Conservation (phyloP, 345 rosid species). For the Microcos paniculata region DNA sequence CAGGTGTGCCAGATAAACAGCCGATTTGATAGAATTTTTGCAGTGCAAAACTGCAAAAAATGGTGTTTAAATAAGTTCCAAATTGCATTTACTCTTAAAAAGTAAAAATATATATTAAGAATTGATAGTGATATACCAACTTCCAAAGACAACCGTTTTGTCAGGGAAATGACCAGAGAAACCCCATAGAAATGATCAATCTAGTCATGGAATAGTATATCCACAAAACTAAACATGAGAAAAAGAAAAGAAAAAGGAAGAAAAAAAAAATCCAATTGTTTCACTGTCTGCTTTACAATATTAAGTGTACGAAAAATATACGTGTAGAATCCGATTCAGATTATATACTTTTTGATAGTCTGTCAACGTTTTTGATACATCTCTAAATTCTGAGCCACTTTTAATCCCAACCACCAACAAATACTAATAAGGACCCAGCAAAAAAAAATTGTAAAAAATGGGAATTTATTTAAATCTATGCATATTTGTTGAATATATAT, state of each 20-base stretch:
- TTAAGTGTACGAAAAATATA: conserved; percentile 16
- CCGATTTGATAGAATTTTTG: neutral
- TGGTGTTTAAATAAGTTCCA: neutral
- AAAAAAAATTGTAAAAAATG: neutral
- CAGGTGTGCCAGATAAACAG: neutral
- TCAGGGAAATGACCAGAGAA: conserved; percentile 15
- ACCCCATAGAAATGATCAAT: neutral
- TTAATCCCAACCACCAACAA: conserved; percentile 26
- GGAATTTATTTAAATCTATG: neutral
- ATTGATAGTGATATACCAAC: conserved; percentile 19
- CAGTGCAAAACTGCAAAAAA: neutral
- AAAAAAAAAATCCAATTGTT: neutral
- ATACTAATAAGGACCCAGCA: conserved; percentile 3
- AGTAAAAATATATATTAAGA: neutral
- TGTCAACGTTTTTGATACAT: conserved; percentile 17
- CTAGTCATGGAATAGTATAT: neutral
- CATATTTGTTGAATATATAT: neutral
- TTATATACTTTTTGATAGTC: conserved; percentile 13
- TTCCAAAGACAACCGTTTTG: conserved; percentile 11
- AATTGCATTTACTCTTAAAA: neutral
- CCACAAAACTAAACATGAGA: neutral
- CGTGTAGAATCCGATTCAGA: conserved; percentile 34
- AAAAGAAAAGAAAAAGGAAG: neutral
- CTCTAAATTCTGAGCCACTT: neutral
- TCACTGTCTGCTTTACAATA: neutral